Conservation (phyloP, 1,284 basidiomycete genomes). For the Ceratobasidium sp. region DNA sequence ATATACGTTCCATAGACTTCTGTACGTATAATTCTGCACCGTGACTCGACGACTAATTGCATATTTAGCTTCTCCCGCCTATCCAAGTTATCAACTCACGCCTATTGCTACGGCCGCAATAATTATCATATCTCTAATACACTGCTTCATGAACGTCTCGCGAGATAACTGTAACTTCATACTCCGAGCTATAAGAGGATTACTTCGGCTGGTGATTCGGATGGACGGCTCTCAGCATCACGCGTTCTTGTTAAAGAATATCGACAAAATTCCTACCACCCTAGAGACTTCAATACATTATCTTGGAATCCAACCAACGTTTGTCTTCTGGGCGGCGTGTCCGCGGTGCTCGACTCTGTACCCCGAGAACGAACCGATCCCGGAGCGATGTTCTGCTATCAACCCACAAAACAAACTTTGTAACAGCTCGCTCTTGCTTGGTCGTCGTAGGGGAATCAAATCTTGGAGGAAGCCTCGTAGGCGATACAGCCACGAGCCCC, state of each 20-base stretch:
- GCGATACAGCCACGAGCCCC: slow-evolving; percentile 7
- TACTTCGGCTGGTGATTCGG: not conserved
- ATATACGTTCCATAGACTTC: not conserved
- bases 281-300: not conserved
- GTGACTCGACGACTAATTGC: not conserved
- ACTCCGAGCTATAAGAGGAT: not conserved
- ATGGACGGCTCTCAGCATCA: not conserved
- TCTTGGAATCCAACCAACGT: not conserved
- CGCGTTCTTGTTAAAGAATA: not conserved
- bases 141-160: slow-evolving; percentile 6
- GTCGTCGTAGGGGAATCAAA: not conserved
- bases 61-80: not conserved
- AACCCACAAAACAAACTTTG: not conserved
- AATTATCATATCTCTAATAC: not conserved
- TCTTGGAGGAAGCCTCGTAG: slow-evolving; percentile 1
- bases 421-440: not conserved
- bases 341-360: slow-evolving; percentile 13
- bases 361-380: not conserved
- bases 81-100: not conserved
- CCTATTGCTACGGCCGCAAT: not conserved
- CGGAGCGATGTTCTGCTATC: not conserved
- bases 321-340: slow-evolving; percentile 6
- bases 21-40: not conserved
- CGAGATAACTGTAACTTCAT: not conserved
- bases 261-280: not conserved